Evolutionary conservation across 306 rosid species (phyloP), one percentile per base, ranked within the genome.

Genomic region (Luffa acutangula): DNA sequence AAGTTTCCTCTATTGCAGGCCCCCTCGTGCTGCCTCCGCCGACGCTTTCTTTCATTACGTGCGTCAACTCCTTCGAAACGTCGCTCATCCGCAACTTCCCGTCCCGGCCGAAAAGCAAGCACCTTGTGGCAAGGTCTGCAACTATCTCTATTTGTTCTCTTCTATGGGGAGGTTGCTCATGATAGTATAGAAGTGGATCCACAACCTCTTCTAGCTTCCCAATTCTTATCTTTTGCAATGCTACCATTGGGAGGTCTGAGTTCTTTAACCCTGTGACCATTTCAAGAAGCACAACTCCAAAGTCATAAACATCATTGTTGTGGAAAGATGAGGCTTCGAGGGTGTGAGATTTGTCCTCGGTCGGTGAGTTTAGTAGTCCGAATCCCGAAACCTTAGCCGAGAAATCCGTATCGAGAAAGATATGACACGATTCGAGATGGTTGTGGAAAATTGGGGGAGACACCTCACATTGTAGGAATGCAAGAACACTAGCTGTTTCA

Each of bases 91-190:
- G 93, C 31, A 95, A 72, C 83, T 89, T 95, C 21, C 97, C 97
- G 79, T 93, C 94, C 20, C 84, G 89, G 59, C 97, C 96, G 82
- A 93, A 93, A 69, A 91, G 75, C 82, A 95, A 17, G 78, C 99
- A 95, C 77, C 97, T 87, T 82, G 94, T 89, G 33, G 97, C 97
- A 69, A 95, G 97, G 79, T 95, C 99, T n/a, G 97, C 97, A 57
- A 93, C 86, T 46, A 80, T 82, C 79, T 87, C 91, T 39, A 95
- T 86, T 63, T 95, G 97, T 82, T 95, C 99, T 41, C 85, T 84
- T 15, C 87, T 84, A 17, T 53, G 62, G 0, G 85, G 76, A 4
- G 92, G 88, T 21, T 87, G 92, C 80, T 93, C 99, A 45, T 95
- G 91, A 71, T 89, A 88, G 82, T 87, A 87, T 11, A 93, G 91